phyloP scores from a whole-genome alignment of 352 stramenopile species.

The Proteromonas lacertae region DNA sequence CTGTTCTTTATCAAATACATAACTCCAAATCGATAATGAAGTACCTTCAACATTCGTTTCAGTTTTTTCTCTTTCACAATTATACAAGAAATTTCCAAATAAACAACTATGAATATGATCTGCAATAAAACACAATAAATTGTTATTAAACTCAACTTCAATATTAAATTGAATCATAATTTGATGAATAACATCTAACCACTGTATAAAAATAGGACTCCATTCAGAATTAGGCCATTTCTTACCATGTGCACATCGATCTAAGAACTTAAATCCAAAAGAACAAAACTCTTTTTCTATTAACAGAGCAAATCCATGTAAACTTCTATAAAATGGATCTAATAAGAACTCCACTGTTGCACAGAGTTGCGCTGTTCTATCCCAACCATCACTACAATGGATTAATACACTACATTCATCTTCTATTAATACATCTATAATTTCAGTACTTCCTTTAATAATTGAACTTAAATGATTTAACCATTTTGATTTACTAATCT shows the following conservation, averaged over 20 bases:
- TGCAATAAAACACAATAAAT: conserved; percentile 23
- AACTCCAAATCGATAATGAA: background rate
- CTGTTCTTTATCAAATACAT: background rate
- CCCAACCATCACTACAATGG: conserved; percentile 6
- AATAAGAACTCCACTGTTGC: conserved; percentile 38
- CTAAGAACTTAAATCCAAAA: conserved; percentile 41
- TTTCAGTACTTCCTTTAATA: background rate
- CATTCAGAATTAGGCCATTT: conserved; percentile 7
- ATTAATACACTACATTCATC: background rate
- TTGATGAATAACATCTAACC: conserved; percentile 44
- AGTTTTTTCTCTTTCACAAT: conserved; percentile 23
- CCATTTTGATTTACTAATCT: background rate
- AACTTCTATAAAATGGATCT: conserved; percentile 26
- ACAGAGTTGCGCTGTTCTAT: conserved; percentile 43
- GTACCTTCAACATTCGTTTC: background rate
- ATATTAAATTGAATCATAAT: conserved; percentile 28
- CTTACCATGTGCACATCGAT: conserved; percentile 16
- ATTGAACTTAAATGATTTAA: background rate
- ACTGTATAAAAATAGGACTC: conserved; percentile 41
- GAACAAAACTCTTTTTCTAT: conserved; percentile 47
- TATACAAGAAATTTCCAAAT: conserved; percentile 41
- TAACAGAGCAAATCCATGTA: conserved; percentile 28
- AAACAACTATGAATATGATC: conserved; percentile 25
- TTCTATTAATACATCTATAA: background rate
- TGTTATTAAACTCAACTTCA: conserved; percentile 35